Percentiles rank a stretch among this genome's conserved stretches.
These are phyloP conservation scores for Sordariomycetes sp. DNA, from an alignment of 2,329 filamentous ascomycete genomes.

Conservation along the genomic window DNA sequence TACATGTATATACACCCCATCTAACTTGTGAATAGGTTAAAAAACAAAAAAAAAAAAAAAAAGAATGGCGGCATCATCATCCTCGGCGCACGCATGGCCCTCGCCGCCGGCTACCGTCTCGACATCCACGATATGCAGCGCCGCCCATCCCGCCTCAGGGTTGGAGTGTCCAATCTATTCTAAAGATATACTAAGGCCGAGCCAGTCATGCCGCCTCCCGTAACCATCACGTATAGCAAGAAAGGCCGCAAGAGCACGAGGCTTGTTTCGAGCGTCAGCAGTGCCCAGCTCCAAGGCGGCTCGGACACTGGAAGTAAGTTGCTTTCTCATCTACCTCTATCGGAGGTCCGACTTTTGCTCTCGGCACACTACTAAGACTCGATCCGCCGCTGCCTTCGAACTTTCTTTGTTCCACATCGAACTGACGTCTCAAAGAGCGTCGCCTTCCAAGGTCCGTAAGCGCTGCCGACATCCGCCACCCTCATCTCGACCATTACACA, in stretches of 20 bases:
- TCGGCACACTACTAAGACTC: too few relatives aligned
- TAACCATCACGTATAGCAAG: neutral
- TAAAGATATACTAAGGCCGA: neutral
- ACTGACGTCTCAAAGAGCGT: neutral
- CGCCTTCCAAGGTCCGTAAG: neutral
- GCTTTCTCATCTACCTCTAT: neutral
- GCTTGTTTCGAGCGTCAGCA: neutral
- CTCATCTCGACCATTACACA: neutral
- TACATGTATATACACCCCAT: too few relatives aligned
- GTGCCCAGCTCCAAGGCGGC: neutral
- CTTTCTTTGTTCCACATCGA: neutral
- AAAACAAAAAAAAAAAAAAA: too few relatives aligned
- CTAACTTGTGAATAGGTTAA: too few relatives aligned
- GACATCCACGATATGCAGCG: too few relatives aligned
- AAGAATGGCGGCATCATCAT: too few relatives aligned
- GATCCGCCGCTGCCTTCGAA: neutral
- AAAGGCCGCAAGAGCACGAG: neutral
- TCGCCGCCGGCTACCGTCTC: too few relatives aligned
- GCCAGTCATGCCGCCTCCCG: neutral
- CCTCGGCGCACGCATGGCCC: too few relatives aligned
- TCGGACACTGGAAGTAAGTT: neutral
- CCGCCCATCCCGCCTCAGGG: too few relatives aligned
- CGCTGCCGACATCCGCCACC: neutral
- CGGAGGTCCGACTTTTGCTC: too few relatives aligned
- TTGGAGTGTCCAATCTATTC: too few relatives aligned